phyloP scores from a whole-genome alignment of 371 early-diverging fungal species.

The Mucor mucedo region DNA sequence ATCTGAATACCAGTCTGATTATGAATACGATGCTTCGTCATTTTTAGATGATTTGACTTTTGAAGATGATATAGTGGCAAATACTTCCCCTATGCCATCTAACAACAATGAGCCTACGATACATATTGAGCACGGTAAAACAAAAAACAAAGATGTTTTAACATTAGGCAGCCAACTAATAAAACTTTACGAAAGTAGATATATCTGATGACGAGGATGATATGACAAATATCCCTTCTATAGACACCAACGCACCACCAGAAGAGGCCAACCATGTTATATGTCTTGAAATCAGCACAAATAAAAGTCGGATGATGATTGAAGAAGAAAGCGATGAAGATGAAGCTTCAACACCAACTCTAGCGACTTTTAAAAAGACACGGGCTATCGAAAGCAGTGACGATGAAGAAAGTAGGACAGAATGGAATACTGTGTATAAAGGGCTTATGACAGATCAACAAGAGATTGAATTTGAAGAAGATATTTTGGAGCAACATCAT shows the following conservation, averaged over 20 bases:
- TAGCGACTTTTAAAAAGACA: slow-evolving; percentile 10
- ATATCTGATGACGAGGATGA: background rate
- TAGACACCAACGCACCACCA: background rate
- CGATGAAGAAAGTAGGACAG: background rate
- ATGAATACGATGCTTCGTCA: background rate
- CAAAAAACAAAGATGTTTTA: background rate
- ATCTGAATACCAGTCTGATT: background rate
- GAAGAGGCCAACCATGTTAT: background rate
- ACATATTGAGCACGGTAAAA: background rate
- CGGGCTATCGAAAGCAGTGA: background rate
- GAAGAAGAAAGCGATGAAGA: slow-evolving; percentile 21
- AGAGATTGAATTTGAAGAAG: slow-evolving; percentile 20
- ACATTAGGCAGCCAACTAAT: background rate
- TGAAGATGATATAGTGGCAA: background rate
- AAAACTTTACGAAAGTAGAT: background rate
- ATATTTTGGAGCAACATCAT: background rate
- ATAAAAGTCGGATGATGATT: slow-evolving; percentile 5
- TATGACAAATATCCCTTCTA: background rate
- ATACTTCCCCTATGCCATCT: background rate
- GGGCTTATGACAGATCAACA: slow-evolving; percentile 7
- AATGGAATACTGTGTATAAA: slow-evolving; percentile 15
- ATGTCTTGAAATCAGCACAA: background rate
- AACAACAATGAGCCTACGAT: background rate
- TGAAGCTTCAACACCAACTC: slow-evolving; percentile 20
- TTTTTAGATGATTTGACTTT: background rate